A percentile compares a stretch with the other conserved stretches of the same genome.
Evolutionary conservation across 2,329 filamentous ascomycete genomes (phyloP).

Genomic region (Diaporthe sp.): DNA sequence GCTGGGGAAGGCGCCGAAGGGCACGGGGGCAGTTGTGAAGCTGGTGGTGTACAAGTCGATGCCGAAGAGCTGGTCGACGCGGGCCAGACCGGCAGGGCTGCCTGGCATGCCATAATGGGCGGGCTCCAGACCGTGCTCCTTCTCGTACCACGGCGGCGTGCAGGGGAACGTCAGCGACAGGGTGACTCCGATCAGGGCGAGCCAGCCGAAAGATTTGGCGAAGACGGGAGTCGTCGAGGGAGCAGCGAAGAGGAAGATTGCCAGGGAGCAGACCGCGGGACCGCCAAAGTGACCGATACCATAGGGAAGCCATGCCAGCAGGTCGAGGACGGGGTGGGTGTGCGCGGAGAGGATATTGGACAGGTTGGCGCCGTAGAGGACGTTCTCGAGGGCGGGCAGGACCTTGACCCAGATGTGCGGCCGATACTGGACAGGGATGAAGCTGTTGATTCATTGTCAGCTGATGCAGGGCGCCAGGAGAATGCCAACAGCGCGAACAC

Average conservation of each 20-base stretch:
- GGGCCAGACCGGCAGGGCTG: slow-evolving; percentile 87
- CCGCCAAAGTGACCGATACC: slow-evolving; percentile 90
- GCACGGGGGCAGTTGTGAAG: slow-evolving; percentile 89
- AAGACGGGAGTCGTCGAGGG: slow-evolving; percentile 88
- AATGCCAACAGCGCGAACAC: neutral
- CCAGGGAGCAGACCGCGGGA: slow-evolving; percentile 79
- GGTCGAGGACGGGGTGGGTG: slow-evolving; percentile 83
- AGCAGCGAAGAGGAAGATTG: slow-evolving; percentile 90
- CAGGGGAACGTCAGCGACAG: slow-evolving; percentile 94
- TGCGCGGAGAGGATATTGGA: slow-evolving; percentile 96
- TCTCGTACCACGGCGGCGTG: slow-evolving; percentile 97
- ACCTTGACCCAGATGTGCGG: slow-evolving; percentile 97
- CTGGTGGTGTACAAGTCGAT: slow-evolving; percentile 93
- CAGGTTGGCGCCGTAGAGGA: slow-evolving; percentile 93
- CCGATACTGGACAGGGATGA: slow-evolving; percentile 88
- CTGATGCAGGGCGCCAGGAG: neutral
- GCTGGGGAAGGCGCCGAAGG: slow-evolving; percentile 95
- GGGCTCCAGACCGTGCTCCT: slow-evolving; percentile 87
- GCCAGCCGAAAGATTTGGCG: slow-evolving; percentile 89
- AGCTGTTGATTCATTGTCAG: slow-evolving; percentile 62
- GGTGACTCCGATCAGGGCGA: slow-evolving; percentile 87
- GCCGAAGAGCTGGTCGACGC: slow-evolving; percentile 90
- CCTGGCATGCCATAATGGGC: slow-evolving; percentile 93
- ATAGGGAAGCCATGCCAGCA: slow-evolving; percentile 94
- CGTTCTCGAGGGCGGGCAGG: slow-evolving; percentile 93